phyloP scores from a whole-genome alignment of 1,284 basidiomycete genomes.

The Marasmius tenuissimus region DNA sequence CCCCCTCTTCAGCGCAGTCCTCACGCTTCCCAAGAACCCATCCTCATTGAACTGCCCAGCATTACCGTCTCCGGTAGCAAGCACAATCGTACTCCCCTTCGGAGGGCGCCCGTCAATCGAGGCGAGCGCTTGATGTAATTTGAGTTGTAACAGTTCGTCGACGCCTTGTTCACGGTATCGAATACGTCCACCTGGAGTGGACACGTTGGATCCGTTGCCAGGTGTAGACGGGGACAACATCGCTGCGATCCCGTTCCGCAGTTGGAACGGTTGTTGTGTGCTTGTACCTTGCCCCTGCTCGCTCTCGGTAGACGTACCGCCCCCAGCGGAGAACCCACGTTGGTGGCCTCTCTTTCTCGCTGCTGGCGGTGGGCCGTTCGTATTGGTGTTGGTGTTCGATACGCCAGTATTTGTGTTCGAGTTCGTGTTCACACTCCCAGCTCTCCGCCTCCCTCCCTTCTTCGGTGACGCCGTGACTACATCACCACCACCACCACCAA shows the following conservation, averaged over 20 bases:
- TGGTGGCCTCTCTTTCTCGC: conserved; percentile 26
- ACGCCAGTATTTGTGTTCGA: conserved; percentile 1
- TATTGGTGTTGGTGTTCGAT: no score
- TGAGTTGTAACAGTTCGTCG: conserved; percentile 85
- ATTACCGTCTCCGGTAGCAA: conserved; percentile 89
- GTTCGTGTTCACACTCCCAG: conserved; percentile 11
- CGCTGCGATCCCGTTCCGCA: conserved; percentile 15
- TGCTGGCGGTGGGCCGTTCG: conserved; percentile 1
- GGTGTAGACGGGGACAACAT: not conserved
- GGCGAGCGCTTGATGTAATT: conserved; percentile 80
- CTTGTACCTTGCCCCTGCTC: conserved; percentile 22
- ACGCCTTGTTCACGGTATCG: conserved; percentile 83
- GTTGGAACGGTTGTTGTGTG: conserved; percentile 23
- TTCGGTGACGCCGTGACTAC: not conserved
- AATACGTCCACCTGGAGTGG: conserved; percentile 27
- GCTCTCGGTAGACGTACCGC: conserved; percentile 31
- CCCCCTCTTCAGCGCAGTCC: conserved; percentile 78
- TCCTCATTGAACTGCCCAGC: conserved; percentile 87
- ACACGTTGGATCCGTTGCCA: conserved; percentile 1
- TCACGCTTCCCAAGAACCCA: conserved; percentile 82
- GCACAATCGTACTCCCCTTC: conserved; percentile 71
- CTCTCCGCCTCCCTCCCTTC: conserved; percentile 6
- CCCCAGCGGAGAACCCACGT: conserved; percentile 32
- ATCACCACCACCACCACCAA: not conserved
- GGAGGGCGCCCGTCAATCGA: conserved; percentile 62